A percentile compares a stretch with the other conserved stretches of the same genome.
Conservation (phyloP, 1,284 basidiomycete species). For the Ceratorhiza oryzae-sativae region DNA sequence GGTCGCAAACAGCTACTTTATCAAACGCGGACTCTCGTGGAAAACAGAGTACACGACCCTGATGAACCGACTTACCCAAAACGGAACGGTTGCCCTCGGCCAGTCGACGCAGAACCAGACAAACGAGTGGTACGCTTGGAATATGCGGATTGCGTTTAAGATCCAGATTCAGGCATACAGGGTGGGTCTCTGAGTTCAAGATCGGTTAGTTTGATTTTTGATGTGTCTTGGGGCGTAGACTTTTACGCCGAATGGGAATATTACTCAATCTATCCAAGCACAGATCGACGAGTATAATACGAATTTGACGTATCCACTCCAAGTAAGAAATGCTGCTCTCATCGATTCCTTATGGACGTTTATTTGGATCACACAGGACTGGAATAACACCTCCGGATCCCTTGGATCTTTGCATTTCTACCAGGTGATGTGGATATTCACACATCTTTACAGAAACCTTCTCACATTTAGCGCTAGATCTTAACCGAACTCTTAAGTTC, state of each 20-base stretch:
- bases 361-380: conserved; percentile 2
- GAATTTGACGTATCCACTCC: conserved; percentile 18
- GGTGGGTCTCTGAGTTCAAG: background rate
- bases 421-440: background rate
- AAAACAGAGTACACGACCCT: conserved; percentile 24
- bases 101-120: conserved; percentile 1
- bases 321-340: background rate
- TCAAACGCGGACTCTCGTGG: conserved; percentile 21
- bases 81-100: background rate
- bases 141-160: conserved; percentile 24
- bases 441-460: background rate
- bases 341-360: too few species aligned
- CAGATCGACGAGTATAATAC: conserved; percentile 29
- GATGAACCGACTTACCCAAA: conserved; percentile 7
- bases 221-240: background rate
- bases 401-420: conserved; percentile 20
- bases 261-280: conserved; percentile 9
- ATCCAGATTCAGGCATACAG: conserved; percentile 17
- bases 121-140: conserved; percentile 28
- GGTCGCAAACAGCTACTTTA: background rate
- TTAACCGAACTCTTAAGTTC: conserved; percentile 13
- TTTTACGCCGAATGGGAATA: conserved; percentile 11
- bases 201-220: background rate
- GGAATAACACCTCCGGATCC: conserved; percentile 8
- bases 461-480: background rate